Evolutionary conservation across 2,329 filamentous ascomycete species (phyloP).

Genomic region (Pezicula carpinea): DNA sequence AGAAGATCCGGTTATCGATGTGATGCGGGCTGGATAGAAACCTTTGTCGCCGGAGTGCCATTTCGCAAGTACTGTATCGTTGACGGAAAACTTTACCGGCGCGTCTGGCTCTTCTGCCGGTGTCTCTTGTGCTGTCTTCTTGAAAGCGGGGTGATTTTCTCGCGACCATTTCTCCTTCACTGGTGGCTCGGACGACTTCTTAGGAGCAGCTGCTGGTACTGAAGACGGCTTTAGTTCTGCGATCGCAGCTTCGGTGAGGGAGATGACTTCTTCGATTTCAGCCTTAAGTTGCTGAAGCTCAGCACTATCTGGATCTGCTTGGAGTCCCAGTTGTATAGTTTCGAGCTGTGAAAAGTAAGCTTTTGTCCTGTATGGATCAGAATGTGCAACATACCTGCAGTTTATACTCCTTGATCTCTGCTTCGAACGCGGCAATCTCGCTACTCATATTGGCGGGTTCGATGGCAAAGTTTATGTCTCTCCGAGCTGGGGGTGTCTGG

Average conservation of each 20-base stretch:
- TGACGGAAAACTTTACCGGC: constrained; percentile 68
- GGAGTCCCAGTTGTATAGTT: constrained; percentile 69
- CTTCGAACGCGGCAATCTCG: constrained; percentile 30
- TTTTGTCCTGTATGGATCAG: not conserved
- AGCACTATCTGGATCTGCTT: constrained; percentile 73
- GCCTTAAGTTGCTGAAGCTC: constrained; percentile 73
- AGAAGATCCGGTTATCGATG: constrained; percentile 88
- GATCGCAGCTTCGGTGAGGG: constrained; percentile 73
- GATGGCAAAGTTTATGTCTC: no score
- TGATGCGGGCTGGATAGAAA: constrained; percentile 91
- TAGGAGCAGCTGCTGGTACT: constrained; percentile 32
- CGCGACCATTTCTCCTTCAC: constrained; percentile 71
- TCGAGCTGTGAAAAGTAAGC: constrained; percentile 55
- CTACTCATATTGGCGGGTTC: constrained; percentile 16
- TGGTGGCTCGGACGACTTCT: constrained; percentile 44
- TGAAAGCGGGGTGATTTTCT: constrained; percentile 76
- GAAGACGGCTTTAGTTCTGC: constrained; percentile 66
- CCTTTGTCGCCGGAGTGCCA: constrained; percentile 85
- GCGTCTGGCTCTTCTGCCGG: constrained; percentile 45
- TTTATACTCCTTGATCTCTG: constrained; percentile 54
- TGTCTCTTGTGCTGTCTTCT: constrained; percentile 46
- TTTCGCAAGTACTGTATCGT: constrained; percentile 85
- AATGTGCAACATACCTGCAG: constrained; percentile 41
- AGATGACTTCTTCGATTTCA: constrained; percentile 79
- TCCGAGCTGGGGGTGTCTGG: no score